A percentile compares a stretch with the other conserved stretches of the same genome.
These are phyloP conservation scores for Earliella scabrosa DNA, from an alignment of 1,284 basidiomycete genomes.

Conservation along the genomic window DNA sequence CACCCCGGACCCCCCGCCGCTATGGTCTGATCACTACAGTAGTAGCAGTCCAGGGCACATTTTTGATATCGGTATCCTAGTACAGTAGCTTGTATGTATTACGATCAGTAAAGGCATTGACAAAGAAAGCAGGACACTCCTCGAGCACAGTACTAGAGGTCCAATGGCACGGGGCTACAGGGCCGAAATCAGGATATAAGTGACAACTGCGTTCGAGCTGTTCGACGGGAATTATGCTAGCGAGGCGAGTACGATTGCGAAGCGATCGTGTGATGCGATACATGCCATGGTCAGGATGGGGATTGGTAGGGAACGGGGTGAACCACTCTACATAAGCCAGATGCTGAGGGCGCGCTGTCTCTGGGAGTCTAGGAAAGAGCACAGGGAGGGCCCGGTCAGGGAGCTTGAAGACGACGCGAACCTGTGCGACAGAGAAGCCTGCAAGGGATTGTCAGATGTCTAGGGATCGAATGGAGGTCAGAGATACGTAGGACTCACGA, in stretches of 20 bases:
- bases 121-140: conserved; percentile 31
- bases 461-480: no score
- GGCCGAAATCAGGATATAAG: conserved; percentile 29
- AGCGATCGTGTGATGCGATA: conserved; percentile 20
- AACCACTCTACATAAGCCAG: conserved; percentile 42
- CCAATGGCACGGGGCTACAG: conserved; percentile 33
- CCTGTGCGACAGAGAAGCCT: conserved; percentile 23
- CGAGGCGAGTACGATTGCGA: conserved; percentile 18
- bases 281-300: conserved; percentile 3
- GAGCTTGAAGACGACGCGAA: conserved; percentile 22
- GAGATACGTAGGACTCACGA: no score
- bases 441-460: not conserved
- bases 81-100: conserved; percentile 25
- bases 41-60: no score
- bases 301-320: not conserved
- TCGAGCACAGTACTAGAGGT: conserved; percentile 39
- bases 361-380: conserved; percentile 14
- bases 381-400: not conserved
- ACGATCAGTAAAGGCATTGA: conserved; percentile 34
- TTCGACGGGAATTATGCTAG: conserved; percentile 30
- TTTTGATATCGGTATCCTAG: not conserved
- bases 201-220: conserved; percentile 35
- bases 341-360: conserved; percentile 6
- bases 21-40: no score
- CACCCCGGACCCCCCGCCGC: no score